A percentile compares a stretch with the other conserved stretches of the same genome.
Conservation (phyloP, 179 eudicot species). For the Gypsophila paniculata region DNA sequence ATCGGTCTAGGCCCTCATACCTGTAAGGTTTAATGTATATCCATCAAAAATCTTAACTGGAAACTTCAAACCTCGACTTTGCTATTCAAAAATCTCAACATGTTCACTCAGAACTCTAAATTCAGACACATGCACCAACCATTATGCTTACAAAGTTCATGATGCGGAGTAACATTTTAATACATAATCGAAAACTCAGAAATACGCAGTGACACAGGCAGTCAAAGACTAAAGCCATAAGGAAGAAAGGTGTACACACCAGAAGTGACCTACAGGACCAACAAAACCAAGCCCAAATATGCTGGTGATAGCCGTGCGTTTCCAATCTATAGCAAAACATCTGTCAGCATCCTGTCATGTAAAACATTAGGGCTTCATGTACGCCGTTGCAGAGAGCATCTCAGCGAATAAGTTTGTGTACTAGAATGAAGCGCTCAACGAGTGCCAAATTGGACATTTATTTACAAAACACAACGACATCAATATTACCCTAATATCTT, state of each 20-base stretch:
- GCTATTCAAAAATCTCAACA: no score
- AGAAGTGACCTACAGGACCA: conserved; percentile 43
- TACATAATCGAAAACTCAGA: neutral
- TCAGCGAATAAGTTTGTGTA: neutral
- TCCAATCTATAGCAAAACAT: conserved; percentile 31
- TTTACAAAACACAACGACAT: no score
- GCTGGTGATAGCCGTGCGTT: conserved; percentile 37
- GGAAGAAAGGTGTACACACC: conserved; percentile 31
- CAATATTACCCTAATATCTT: no score
- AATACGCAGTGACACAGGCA: neutral
- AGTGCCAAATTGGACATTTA: no score
- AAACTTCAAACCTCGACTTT: no score
- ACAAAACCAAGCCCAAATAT: conserved; percentile 35
- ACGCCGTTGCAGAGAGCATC: neutral
- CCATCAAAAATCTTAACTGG: no score
- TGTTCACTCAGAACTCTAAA: neutral
- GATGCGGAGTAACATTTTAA: neutral
- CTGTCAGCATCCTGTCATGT: conserved; percentile 30
- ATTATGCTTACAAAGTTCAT: neutral
- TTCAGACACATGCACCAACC: neutral
- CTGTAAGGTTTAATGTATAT: conserved; percentile 12
- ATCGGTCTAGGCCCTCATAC: conserved; percentile 40
- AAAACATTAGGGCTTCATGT: neutral
- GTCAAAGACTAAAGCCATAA: neutral
- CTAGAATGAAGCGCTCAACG: neutral